Conservation (phyloP, 2,329 filamentous ascomycete genomes). For the Aspergillus fumigatus region DNA sequence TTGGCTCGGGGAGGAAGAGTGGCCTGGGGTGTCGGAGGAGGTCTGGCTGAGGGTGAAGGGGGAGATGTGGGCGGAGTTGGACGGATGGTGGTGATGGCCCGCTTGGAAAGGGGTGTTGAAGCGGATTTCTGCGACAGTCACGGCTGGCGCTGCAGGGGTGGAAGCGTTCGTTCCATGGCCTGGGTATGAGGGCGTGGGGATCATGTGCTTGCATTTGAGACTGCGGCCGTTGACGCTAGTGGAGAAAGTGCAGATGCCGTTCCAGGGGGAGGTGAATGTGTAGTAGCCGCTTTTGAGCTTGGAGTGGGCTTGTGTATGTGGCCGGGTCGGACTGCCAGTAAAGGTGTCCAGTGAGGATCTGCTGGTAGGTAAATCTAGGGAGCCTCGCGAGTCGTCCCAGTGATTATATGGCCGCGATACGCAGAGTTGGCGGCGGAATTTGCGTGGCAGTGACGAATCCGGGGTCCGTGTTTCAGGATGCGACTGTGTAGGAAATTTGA, state of each 20-base stretch:
- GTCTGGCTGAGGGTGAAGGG: constrained; percentile 19
- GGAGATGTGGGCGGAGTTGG: constrained; percentile 19
- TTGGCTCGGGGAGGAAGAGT: neutral
- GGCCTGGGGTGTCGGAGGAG: constrained; percentile 5
- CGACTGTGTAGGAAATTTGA: constrained; percentile 3
- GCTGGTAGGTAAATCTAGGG: constrained; percentile 13
- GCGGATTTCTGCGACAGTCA: constrained; percentile 72
- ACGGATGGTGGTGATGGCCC: constrained; percentile 21
- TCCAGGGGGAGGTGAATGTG: constrained; percentile 80
- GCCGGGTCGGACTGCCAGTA: constrained; percentile 12
- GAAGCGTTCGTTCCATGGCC: constrained; percentile 4
- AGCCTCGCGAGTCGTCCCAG: constrained; percentile 15
- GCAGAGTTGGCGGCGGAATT: constrained; percentile 30
- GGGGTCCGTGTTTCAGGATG: constrained; percentile 4
- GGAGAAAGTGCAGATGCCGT: constrained; percentile 77
- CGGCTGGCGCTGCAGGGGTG: constrained; percentile 31
- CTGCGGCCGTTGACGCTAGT: constrained; percentile 72
- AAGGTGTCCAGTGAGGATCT: constrained; percentile 15
- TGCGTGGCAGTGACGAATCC: constrained; percentile 20
- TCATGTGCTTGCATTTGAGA: constrained; percentile 68
- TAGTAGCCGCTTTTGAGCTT: constrained; percentile 51
- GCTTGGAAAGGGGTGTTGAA: constrained; percentile 73
- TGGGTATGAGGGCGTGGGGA: constrained; percentile 39
- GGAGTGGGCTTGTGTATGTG: constrained; percentile 11
- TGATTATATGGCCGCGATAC: constrained; percentile 24